Base-by-base conservation (phyloP, 108 stramenopile genomes). In the Skeletonema tropicum region DNA sequence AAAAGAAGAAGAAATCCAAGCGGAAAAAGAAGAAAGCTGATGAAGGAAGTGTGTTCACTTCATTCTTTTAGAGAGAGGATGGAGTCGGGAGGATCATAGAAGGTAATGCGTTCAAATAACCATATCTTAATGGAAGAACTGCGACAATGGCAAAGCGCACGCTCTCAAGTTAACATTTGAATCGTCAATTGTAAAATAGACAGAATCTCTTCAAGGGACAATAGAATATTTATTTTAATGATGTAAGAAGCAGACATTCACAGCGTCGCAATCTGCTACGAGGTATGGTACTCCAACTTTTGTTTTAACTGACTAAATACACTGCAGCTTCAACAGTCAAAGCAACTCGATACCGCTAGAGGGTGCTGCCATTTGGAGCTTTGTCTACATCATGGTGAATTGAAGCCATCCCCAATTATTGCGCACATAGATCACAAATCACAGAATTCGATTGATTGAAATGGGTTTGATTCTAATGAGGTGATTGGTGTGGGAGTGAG, bases 1-100 rank as follows among this genome's bases (percentile, higher is more conserved):
- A 76, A 39, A 62, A 62, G 60, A 68, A 76, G 68, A 76, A 76
- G 75, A 76, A 68, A 46, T 26, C 57, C 11, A 76, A 76, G 60
- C 35, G 52, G 3, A 76, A 46, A 48, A 68, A 63, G 75, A 76
- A 67, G 60, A 61, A 35, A 33, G 42, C 12, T 38, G 67, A 60
- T 60, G 52, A 41, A 23, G 75, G 75, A 14, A 76, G 75, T 63
- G 75, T 76, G 35, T 52, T 76, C 26, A 68, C 75, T 35, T 66
- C 64, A 14, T 76, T 76, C 75, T 76, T 76, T 64, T 76, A 30
- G 38, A 68, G 23, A 33, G 19, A 19, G 7, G 17, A 55, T n/a
- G 9, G 52, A 25, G 6, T 23, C n/a, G 7, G 21, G 23, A 23
- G 52, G 52, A 55, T 55, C 23, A 23, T 10, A 23, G n/a, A 19